These are phyloP conservation scores for Suhomyces bolitotheri DNA, from an alignment of 1,139 yeast species.

Conservation along the genomic window DNA sequence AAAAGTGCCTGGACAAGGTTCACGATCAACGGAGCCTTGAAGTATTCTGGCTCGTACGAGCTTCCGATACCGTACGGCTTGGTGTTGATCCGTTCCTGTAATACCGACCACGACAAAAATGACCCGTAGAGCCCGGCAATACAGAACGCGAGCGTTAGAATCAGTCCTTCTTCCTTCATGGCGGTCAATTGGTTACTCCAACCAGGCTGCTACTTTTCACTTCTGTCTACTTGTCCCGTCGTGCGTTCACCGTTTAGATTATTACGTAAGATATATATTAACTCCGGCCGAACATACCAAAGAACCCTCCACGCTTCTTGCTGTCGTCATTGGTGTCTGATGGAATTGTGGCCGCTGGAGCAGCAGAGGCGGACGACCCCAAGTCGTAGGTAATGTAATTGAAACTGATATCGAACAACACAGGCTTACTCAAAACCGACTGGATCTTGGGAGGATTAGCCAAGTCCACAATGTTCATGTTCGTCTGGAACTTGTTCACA, in stretches of 20 bases:
- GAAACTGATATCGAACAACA: constrained; percentile 84
- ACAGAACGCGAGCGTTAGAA: constrained; percentile 49
- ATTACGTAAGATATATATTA: neutral
- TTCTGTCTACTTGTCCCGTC: too few relatives aligned
- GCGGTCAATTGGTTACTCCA: neutral
- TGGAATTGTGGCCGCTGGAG: constrained; percentile 6
- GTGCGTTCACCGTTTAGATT: constrained; percentile 1
- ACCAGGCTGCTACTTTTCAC: too few relatives aligned
- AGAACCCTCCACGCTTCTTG: constrained; percentile 41
- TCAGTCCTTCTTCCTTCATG: constrained; percentile 24
- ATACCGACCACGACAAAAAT: constrained; percentile 85
- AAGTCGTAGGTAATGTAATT: constrained; percentile 64
- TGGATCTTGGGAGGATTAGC: constrained; percentile 38
- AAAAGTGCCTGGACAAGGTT: constrained; percentile 71
- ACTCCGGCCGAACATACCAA: constrained; percentile 41
- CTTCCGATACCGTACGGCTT: constrained; percentile 60
- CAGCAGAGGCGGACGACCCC: constrained; percentile 15
- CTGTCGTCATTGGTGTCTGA: constrained; percentile 19
- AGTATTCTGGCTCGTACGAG: constrained; percentile 47
- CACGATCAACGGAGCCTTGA: constrained; percentile 75
- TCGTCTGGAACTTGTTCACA: constrained; percentile 45
- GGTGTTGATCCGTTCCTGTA: constrained; percentile 85
- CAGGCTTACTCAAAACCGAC: constrained; percentile 80
- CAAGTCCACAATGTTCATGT: constrained; percentile 49
- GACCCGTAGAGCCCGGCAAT: constrained; percentile 78